Base-by-base conservation (phyloP, 306 rosid genomes). In the Lathyrus sativus region DNA sequence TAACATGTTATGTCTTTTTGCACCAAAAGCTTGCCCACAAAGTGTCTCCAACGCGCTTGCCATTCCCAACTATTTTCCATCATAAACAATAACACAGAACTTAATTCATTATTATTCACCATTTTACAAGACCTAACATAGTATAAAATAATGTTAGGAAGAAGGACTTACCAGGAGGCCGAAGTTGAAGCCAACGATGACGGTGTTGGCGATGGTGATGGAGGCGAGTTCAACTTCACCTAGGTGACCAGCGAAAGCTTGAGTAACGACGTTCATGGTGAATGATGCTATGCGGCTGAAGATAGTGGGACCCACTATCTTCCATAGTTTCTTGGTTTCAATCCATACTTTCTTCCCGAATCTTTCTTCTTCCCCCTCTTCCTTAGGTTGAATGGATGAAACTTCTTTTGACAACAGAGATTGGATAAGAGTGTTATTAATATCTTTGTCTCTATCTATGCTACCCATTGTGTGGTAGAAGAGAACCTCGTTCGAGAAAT, bases 1-100 rank as follows among this genome's bases (percentile, higher is more conserved):
- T 19, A 19, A 19, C 22, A 19, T 19, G 22, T 19, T 19, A 19
- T 19, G 1, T 19, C 22, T 0, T 19, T 19, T 19, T 19, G 22
- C 22, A 19, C 22, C 91, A 65, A 79, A 89, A 0, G 93, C 96
- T 58, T 89, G 96, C 33, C 93, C 96, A 65, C 96, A 89, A 3
- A 89, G 78, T 3, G 96, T 89, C 77, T 89, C 96, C 64, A 89
- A 41, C 5, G 96, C 96, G 44, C 96, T 89, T 4, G 91, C 96
- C 96, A 89, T 89, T 29, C 92, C 93, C 67, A 89, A 63, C 92
- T 87, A 19, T 62, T 2, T 33, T 35, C 3, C 10, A 8, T n/a
- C 18, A 45, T 1, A n/a, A n/a, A 19, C 22, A 19, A 19, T 0
- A 19, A 19, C 22, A 19, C 22, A 19, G 22, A 19, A 19, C 22